Conservation (phyloP, 2,329 filamentous ascomycete species). For the Aspergillus versicolor region DNA sequence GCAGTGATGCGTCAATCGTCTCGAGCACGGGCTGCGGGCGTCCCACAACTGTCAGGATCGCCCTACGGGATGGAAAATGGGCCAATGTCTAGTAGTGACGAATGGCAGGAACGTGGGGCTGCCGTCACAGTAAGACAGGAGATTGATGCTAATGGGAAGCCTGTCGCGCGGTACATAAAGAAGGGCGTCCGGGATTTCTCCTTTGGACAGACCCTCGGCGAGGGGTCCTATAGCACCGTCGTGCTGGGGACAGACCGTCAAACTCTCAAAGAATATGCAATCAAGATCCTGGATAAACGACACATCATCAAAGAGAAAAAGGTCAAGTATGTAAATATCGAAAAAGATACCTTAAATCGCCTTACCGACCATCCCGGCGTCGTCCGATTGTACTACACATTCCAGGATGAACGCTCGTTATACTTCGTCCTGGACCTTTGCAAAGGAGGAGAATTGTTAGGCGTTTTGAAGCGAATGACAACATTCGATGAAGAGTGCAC, state of each 20-base stretch:
- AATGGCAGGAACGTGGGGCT: conserved; percentile 96
- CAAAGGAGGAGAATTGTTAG: conserved; percentile 85
- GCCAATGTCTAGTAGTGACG: conserved; percentile 69
- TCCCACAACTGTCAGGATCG: conserved; percentile 38
- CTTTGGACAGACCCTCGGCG: conserved; percentile 85
- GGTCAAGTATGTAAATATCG: conserved; percentile 99
- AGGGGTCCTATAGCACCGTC: conserved; percentile 97
- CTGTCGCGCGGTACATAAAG: conserved; percentile 80
- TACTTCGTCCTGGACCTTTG: conserved; percentile 97
- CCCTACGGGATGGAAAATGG: conserved; percentile 60
- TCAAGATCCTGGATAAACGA: conserved; percentile 96
- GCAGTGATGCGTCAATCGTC: conserved; percentile 76
- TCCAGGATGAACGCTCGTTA: conserved; percentile 91
- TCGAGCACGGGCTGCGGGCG: conserved; percentile 58
- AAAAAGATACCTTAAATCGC: conserved; percentile 95
- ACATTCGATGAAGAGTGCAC: conserved; percentile 96
- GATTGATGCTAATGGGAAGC: conserved; percentile 78
- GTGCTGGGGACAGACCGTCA: conserved; percentile 89
- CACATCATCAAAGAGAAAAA: conserved; percentile 99
- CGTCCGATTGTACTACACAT: conserved; percentile 95
- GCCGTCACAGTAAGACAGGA: conserved; percentile 80
- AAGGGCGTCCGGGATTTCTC: conserved; percentile 97
- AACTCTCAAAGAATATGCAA: conserved; percentile 92
- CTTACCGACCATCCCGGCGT: conserved; percentile 96
- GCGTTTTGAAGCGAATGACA: conserved; percentile 88